Evolutionary conservation across 768 basidiomycete genomes (phyloP).

Genomic region (Boletus barrowsii): DNA sequence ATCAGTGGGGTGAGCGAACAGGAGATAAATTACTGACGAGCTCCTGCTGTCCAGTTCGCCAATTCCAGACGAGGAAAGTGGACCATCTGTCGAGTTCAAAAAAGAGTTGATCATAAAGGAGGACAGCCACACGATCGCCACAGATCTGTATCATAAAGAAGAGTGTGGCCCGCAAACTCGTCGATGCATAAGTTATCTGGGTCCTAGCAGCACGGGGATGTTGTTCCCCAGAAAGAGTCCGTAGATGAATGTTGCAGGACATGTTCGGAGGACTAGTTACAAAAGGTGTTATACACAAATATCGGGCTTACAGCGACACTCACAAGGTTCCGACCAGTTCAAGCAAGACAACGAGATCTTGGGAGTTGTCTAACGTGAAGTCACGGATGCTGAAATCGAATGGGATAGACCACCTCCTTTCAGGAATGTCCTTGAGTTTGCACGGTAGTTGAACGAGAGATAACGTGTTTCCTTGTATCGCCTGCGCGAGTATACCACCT

Average conservation of each 20-base stretch:
- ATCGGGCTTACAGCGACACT: constrained; percentile 1
- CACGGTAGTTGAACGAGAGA: constrained; percentile 30
- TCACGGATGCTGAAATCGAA: constrained; percentile 31
- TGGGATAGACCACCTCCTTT: constrained; percentile 26
- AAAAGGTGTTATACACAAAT: not conserved
- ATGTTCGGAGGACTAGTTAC: constrained; percentile 13
- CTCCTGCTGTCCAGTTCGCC: constrained; percentile 29
- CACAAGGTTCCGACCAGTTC: constrained; percentile 18
- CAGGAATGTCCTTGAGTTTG: constrained; percentile 24
- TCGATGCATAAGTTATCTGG: constrained; percentile 14
- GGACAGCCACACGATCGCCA: constrained; percentile 28
- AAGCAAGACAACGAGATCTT: constrained; percentile 34
- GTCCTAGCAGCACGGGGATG: constrained; percentile 22
- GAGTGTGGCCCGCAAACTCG: not conserved
- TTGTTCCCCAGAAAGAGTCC: constrained; percentile 26
- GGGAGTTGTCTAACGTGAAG: constrained; percentile 36
- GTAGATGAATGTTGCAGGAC: constrained; percentile 26
- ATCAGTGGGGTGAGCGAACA: not conserved
- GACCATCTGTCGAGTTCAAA: not conserved
- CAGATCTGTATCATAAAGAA: constrained; percentile 32
- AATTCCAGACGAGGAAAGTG: constrained; percentile 34
- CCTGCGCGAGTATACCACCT: constrained; percentile 34
- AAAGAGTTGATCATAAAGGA: constrained; percentile 14
- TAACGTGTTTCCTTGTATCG: constrained; percentile 14
- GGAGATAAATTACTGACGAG: constrained; percentile 21